Evolutionary conservation across 371 early-diverging fungal species (phyloP), one percentile per base, ranked within the genome.

Genomic region (Haplosporangium sp.): DNA sequence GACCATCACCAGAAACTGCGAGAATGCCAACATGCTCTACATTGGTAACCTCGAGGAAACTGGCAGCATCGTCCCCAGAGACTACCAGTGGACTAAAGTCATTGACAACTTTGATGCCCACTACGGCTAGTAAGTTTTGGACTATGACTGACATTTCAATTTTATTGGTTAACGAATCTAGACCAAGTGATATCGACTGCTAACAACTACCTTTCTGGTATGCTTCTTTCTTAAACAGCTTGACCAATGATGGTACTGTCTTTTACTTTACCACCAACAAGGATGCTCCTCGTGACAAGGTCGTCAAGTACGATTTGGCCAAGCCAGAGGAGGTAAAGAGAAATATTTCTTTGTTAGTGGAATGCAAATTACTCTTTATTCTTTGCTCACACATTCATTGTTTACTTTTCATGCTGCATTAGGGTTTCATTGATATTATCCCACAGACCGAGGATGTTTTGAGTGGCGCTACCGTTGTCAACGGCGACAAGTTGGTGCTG

Each of bases 231-330:
- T 20, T 13, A 38, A n/a, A 20, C 15, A 85, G 83, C 74, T 48
- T 92, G 45, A 82, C 91, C 56, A 91, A 90, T 76, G 86, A 91
- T 4, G 91, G 87, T 6, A 56, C 88, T 3, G 60, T 82, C 9
- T 89, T 93, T 63, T 93, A 84, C 71, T 92, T 93, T 69, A 53
- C 82, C 71, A 89, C 92, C 17, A 91, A 90, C 65, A 67, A 69
- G 64, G 71, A 91, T 45, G 90, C 94, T 7, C 92, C 93, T 39
- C 86, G 84, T 40, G 67, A 76, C 59, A 85, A 87, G 42, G 65
- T 93, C 38, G 88, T 92, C 61, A 88, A 84, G 75, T 89, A 86
- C 67, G 90, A 93, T 72, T 61, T 93, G 13, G 56, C 61, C 48
- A 70, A 86, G 47, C 87, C 90, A 38, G 85, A 85, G 44, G 65